Percentiles rank a stretch among this genome's conserved stretches.
Evolutionary conservation across 257 asterid genomes (phyloP).

Genomic region (Ehretia macrophylla): DNA sequence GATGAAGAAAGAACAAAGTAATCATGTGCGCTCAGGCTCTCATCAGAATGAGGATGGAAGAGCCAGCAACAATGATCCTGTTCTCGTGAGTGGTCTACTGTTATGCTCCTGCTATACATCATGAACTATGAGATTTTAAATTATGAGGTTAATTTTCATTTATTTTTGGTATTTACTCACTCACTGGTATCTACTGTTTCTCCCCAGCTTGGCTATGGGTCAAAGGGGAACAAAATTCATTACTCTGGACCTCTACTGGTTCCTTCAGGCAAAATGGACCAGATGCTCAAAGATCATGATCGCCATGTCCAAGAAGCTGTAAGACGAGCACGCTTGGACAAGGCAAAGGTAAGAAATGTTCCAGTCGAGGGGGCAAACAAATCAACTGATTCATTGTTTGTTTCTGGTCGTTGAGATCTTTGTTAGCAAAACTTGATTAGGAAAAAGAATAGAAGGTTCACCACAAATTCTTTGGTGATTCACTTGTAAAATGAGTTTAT

Average conservation of each 20-base stretch:
- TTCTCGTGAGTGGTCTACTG: conserved; percentile 41
- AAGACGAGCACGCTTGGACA: conserved; percentile 83
- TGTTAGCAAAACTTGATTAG: conserved; percentile 8
- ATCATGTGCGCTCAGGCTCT: conserved; percentile 18
- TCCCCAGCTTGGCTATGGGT: conserved; percentile 64
- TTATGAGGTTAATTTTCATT: no score
- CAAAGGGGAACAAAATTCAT: conserved; percentile 78
- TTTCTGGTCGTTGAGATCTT: conserved; percentile 58
- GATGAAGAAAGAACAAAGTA: conserved; percentile 42
- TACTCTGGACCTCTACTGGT: conserved; percentile 89
- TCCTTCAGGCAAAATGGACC: conserved; percentile 86
- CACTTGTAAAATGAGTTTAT: conserved; percentile 22
- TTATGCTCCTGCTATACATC: neutral
- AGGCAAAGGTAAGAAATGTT: conserved; percentile 61
- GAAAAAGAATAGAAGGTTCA: conserved; percentile 5
- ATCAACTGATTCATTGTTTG: conserved; percentile 50
- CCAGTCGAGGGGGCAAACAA: conserved; percentile 48
- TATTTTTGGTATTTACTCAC: no score
- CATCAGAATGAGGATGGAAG: conserved; percentile 53
- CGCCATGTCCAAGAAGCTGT: conserved; percentile 92
- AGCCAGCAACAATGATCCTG: conserved; percentile 49
- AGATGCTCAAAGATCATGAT: conserved; percentile 82
- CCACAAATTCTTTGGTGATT: conserved; percentile 13
- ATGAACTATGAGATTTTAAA: no score
- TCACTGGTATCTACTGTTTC: neutral